Conservation (phyloP, 495 filamentous ascomycete species). For the Bacidia gigantensis region DNA sequence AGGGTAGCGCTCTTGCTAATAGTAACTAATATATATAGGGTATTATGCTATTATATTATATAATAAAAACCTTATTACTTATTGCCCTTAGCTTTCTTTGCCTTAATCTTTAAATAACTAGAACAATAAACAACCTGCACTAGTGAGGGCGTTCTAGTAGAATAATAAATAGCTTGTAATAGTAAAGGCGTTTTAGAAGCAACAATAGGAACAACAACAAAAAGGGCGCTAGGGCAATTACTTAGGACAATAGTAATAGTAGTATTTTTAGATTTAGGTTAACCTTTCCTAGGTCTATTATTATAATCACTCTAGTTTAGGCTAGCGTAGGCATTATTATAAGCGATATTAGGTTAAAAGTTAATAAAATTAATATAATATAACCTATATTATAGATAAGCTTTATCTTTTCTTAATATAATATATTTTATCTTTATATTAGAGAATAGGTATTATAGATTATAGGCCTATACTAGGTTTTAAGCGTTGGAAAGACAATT, state of each 20-base stretch:
- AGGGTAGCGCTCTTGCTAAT: too few relatives aligned
- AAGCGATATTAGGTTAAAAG: not conserved
- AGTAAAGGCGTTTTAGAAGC: too few relatives aligned
- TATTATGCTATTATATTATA: not conserved
- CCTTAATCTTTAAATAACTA: constrained; percentile 1
- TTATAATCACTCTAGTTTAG: too few relatives aligned
- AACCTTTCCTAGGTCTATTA: not conserved
- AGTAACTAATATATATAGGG: not conserved
- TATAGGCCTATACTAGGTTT: too few relatives aligned
- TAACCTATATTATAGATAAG: too few relatives aligned
- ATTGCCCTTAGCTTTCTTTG: not conserved
- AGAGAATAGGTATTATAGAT: too few relatives aligned
- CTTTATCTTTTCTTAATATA: too few relatives aligned
- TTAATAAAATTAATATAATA: not conserved
- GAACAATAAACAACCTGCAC: not conserved
- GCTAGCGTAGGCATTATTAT: not conserved
- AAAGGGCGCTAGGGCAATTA: too few relatives aligned
- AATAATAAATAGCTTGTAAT: too few relatives aligned
- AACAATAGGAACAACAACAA: constrained; percentile 6
- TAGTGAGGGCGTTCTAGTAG: too few relatives aligned
- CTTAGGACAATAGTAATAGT: not conserved
- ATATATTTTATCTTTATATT: too few relatives aligned
- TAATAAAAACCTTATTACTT: not conserved
- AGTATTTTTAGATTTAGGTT: not conserved
- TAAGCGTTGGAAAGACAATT: too few relatives aligned